These are phyloP conservation scores for Lodderomyces parapsilosis DNA, from an alignment of 1,139 yeast species.

Conservation along the genomic window DNA sequence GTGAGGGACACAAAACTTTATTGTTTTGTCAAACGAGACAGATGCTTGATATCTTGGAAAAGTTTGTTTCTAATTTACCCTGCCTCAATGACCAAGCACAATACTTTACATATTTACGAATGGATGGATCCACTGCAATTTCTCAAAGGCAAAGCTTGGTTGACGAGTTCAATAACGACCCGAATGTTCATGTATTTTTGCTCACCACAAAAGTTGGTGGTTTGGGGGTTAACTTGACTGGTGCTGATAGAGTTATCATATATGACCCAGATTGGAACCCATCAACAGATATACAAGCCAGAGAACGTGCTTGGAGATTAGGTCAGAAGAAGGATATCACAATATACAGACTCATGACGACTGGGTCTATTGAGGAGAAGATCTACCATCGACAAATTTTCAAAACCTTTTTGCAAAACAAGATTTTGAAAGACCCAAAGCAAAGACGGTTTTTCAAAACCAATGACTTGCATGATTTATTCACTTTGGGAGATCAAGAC, in stretches of 20 bases:
- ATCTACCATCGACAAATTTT: conserved; percentile 95
- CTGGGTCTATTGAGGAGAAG: conserved; percentile 95
- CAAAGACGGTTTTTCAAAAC: conserved; percentile 90
- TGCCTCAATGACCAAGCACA: conserved; percentile 19
- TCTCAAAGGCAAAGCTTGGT: conserved; percentile 73
- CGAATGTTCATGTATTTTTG: conserved; percentile 61
- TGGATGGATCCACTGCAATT: conserved; percentile 95
- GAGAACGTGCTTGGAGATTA: conserved; percentile 96
- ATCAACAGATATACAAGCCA: conserved; percentile 93
- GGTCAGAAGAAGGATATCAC: conserved; percentile 96
- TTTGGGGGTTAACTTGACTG: conserved; percentile 88
- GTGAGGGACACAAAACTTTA: conserved; percentile 74
- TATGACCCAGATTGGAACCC: conserved; percentile 99
- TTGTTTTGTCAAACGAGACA: conserved; percentile 90
- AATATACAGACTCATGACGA: conserved; percentile 86
- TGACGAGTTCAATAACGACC: conserved; percentile 70
- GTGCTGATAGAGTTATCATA: conserved; percentile 92
- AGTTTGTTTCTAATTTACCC: conserved; percentile 46
- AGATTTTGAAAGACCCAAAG: conserved; percentile 91
- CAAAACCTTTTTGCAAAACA: conserved; percentile 90
- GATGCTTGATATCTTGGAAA: conserved; percentile 85
- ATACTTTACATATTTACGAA: conserved; percentile 58
- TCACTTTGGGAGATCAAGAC: conserved; percentile 75
- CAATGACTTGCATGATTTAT: conserved; percentile 87
- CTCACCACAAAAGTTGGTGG: conserved; percentile 96